phyloP scores from a whole-genome alignment of 345 rosid genomes.

The Luvunga scandens region DNA sequence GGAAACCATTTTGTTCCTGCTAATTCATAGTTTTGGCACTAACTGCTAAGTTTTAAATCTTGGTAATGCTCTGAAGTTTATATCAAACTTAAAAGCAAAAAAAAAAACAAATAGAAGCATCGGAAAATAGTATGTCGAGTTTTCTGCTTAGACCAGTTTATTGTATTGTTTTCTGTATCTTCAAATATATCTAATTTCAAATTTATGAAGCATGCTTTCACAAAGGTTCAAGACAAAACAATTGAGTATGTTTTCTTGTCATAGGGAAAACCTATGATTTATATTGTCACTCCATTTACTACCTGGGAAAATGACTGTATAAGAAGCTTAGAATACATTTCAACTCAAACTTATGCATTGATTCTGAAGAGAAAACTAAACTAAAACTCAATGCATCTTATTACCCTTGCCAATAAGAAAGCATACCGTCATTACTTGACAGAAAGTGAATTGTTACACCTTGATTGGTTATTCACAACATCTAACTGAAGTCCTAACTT shows the following conservation, averaged over 20 bases:
- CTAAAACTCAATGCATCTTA: neutral
- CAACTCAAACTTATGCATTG: neutral
- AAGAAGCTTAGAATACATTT: neutral
- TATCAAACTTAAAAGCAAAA: neutral
- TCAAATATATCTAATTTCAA: neutral
- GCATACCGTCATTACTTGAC: neutral
- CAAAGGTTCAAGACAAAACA: neutral
- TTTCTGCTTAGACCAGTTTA: neutral
- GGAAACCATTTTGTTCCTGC: neutral
- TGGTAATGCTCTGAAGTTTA: neutral
- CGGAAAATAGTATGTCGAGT: neutral
- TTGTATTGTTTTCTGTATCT: neutral
- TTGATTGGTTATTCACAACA: neutral
- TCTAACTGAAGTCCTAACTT: neutral
- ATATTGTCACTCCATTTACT: neutral
- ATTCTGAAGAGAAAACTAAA: neutral
- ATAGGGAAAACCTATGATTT: neutral
- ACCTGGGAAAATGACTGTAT: neutral
- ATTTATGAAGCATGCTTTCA: neutral
- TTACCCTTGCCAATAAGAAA: neutral
- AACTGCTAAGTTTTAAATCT: neutral
- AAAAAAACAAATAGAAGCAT: neutral
- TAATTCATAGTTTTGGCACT: neutral
- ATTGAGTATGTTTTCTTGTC: neutral
- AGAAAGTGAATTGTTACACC: neutral